Percentiles rank a stretch among this genome's conserved stretches.
Evolutionary conservation across 2,329 filamentous ascomycete genomes (phyloP).

Genomic region (Alternaria postmessia): DNA sequence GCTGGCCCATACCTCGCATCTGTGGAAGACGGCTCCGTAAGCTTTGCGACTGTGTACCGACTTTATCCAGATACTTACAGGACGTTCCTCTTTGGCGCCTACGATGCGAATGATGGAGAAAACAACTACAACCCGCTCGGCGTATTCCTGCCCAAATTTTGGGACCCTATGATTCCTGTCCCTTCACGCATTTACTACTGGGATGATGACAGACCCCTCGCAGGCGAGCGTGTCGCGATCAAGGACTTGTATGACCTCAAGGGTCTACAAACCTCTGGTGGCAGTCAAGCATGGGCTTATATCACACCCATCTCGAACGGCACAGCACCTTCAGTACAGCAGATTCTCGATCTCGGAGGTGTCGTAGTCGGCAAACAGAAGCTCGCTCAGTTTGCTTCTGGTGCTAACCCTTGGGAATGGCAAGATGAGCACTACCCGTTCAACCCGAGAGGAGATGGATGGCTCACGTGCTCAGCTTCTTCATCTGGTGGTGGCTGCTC

Average conservation of each 20-base stretch:
- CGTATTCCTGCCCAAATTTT: slow-evolving; percentile 36
- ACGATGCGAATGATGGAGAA: slow-evolving; percentile 35
- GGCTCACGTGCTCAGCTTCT: slow-evolving; percentile 34
- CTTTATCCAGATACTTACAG: slow-evolving; percentile 42
- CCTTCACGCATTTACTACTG: slow-evolving; percentile 52
- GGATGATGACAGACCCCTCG: slow-evolving; percentile 41
- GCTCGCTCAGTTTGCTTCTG: slow-evolving; percentile 57
- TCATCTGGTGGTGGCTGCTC: slow-evolving; percentile 52
- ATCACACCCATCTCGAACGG: slow-evolving; percentile 29
- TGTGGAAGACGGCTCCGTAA: slow-evolving; percentile 19
- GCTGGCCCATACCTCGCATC: slow-evolving; percentile 42
- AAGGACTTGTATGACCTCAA: slow-evolving; percentile 40
- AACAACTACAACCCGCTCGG: slow-evolving; percentile 33
- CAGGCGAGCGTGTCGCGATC: slow-evolving; percentile 39
- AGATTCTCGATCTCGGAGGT: slow-evolving; percentile 36
- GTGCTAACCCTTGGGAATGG: slow-evolving; percentile 39
- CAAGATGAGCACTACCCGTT: slow-evolving; percentile 51
- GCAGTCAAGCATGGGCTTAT: slow-evolving; percentile 34
- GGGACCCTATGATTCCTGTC: slow-evolving; percentile 45
- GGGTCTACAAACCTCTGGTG: slow-evolving; percentile 35
- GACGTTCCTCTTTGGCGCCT: slow-evolving; percentile 43
- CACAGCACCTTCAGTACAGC: slow-evolving; percentile 35
- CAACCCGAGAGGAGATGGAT: slow-evolving; percentile 52
- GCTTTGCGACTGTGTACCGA: slow-evolving; percentile 38
- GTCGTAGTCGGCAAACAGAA: slow-evolving; percentile 64